These are phyloP conservation scores for Aeschynomene evenia DNA, from an alignment of 306 rosid genomes.

Conservation along the genomic window DNA sequence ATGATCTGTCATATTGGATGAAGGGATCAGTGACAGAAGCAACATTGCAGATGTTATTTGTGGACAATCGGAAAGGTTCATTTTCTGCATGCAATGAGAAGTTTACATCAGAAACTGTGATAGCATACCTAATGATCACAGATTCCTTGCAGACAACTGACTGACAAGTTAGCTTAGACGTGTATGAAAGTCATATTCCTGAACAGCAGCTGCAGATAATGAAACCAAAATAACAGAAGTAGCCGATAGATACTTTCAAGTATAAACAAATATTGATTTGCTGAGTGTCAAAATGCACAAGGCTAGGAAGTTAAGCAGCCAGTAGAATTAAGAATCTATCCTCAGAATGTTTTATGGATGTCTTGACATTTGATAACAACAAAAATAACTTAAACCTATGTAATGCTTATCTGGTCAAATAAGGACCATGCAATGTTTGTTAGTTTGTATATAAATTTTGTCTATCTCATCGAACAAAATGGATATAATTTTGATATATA, in stretches of 20 bases:
- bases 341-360: slow-evolving; percentile 17
- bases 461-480: neutral
- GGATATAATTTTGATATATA: neutral
- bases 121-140: slow-evolving; percentile 4
- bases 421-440: neutral
- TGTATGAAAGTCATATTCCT: slow-evolving; percentile 19
- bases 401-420: slow-evolving; percentile 6
- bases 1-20: slow-evolving; percentile 42
- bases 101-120: slow-evolving; percentile 31
- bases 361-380: slow-evolving; percentile 19
- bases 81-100: slow-evolving; percentile 58
- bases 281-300: slow-evolving; percentile 23
- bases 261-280: slow-evolving; percentile 8
- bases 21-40: slow-evolving; percentile 63
- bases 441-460: slow-evolving; percentile 1
- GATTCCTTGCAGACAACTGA: slow-evolving; percentile 10
- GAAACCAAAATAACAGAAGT: slow-evolving; percentile 30
- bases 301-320: slow-evolving; percentile 22
- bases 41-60: slow-evolving; percentile 64
- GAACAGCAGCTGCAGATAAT: slow-evolving; percentile 22
- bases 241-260: slow-evolving; percentile 1
- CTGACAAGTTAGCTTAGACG: slow-evolving; percentile 21
- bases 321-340: slow-evolving; percentile 9
- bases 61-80: slow-evolving; percentile 70
- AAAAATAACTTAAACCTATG: neutral